These are phyloP conservation scores for Homolaphlyctis polyrhiza DNA, from an alignment of 371 early-diverging fungal genomes.

Conservation along the genomic window DNA sequence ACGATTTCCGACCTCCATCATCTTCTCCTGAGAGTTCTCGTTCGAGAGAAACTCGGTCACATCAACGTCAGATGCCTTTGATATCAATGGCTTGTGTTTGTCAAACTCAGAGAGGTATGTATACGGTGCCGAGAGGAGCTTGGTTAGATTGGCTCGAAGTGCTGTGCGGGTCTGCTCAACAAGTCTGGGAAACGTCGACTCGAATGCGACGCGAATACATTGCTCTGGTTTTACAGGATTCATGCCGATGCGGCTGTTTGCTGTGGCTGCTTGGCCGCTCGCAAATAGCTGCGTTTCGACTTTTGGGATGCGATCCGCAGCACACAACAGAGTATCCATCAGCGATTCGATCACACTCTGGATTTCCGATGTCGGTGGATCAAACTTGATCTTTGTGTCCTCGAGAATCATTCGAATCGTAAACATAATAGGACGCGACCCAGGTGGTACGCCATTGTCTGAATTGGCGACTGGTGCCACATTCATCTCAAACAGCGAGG, in stretches of 20 bases:
- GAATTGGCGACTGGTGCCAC: constrained; percentile 14
- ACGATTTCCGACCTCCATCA: constrained; percentile 33
- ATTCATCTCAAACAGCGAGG: constrained; percentile 32
- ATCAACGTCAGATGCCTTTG: constrained; percentile 21
- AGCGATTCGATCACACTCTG: constrained; percentile 28
- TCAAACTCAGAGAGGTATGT: constrained; percentile 35
- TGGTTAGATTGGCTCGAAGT: constrained; percentile 14
- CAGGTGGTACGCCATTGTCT: constrained; percentile 5
- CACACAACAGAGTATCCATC: constrained; percentile 30
- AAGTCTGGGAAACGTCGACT: constrained; percentile 30
- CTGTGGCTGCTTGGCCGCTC: constrained; percentile 23
- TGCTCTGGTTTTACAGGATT: constrained; percentile 34
- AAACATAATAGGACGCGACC: constrained; percentile 27
- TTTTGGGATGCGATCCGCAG: constrained; percentile 43
- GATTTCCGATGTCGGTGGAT: constrained; percentile 39
- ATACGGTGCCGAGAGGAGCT: constrained; percentile 28
- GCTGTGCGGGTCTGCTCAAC: constrained; percentile 24
- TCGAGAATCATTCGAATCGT: constrained; percentile 30
- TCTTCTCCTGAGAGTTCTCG: constrained; percentile 28
- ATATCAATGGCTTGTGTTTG: constrained; percentile 29
- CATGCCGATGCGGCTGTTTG: constrained; percentile 23
- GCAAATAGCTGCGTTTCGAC: constrained; percentile 49
- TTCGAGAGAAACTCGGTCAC: constrained; percentile 34
- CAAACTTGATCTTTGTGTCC: constrained; percentile 32
- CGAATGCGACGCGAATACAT: constrained; percentile 40